phyloP scores from a whole-genome alignment of 1,139 yeast genomes.

The Taphrina pruni region DNA sequence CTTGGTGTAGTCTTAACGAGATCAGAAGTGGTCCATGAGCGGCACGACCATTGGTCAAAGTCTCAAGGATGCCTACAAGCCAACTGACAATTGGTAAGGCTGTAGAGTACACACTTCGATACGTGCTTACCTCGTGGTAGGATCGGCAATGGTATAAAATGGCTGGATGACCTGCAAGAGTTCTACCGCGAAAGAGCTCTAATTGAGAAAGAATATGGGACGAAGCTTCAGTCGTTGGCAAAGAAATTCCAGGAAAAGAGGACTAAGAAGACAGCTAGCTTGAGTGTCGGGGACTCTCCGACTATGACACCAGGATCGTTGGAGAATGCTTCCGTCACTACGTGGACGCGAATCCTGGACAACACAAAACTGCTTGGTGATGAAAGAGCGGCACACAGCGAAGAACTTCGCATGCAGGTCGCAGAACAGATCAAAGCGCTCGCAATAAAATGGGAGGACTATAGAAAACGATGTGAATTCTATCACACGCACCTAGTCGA shows the following conservation, averaged over 20 bases:
- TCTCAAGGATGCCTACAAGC: constrained; percentile 44
- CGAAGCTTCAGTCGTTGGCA: constrained; percentile 67
- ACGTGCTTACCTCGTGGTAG: constrained; percentile 33
- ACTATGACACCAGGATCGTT: constrained; percentile 91
- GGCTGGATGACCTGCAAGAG: constrained; percentile 77
- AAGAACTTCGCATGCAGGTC: constrained; percentile 66
- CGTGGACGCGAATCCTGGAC: constrained; percentile 87
- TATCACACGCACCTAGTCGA: constrained; percentile 65
- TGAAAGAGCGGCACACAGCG: constrained; percentile 67
- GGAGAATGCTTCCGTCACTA: constrained; percentile 88
- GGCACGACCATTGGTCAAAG: constrained; percentile 28
- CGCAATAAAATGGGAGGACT: constrained; percentile 60
- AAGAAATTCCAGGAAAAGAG: constrained; percentile 77
- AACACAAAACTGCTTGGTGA: constrained; percentile 83
- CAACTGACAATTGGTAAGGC: constrained; percentile 43
- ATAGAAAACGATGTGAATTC: constrained; percentile 63
- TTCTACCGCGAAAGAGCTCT: constrained; percentile 83
- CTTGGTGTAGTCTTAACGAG: not conserved
- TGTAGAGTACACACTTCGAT: not conserved
- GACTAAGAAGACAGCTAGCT: constrained; percentile 66
- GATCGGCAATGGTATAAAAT: constrained; percentile 68
- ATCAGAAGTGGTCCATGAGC: constrained; percentile 10
- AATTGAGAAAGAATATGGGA: constrained; percentile 77
- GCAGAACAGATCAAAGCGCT: constrained; percentile 67
- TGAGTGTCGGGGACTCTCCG: constrained; percentile 92